phyloP scores from a whole-genome alignment of 2,329 filamentous ascomycete genomes.

The Periconia digitata region DNA sequence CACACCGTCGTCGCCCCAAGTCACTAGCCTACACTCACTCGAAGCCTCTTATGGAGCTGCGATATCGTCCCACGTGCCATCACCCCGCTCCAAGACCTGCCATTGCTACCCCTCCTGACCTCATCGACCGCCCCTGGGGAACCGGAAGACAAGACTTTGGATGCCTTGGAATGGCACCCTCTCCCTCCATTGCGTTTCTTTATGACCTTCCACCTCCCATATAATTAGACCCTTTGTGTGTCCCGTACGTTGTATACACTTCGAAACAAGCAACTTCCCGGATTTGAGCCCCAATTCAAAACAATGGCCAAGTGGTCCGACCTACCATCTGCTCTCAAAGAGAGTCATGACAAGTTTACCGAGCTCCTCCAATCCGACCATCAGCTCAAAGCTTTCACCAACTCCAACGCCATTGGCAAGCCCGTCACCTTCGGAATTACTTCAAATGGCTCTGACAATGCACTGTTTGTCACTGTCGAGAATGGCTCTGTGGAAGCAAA shows the following conservation, averaged over 20 bases:
- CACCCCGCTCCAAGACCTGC: conserved; percentile 23
- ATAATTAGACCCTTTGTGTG: background rate
- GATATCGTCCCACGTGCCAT: conserved; percentile 26
- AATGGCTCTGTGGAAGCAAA: conserved; percentile 33
- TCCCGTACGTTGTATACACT: background rate
- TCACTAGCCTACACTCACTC: background rate
- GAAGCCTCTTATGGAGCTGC: background rate
- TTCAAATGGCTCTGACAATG: conserved; percentile 35
- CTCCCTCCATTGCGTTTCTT: background rate
- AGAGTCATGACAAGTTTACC: conserved; percentile 32
- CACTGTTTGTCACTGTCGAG: conserved; percentile 35
- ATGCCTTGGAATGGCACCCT: background rate
- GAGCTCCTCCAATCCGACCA: conserved; percentile 36
- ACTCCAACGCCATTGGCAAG: conserved; percentile 36
- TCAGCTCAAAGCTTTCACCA: conserved; percentile 40
- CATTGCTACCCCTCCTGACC: conserved; percentile 2
- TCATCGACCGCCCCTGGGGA: background rate
- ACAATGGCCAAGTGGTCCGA: conserved; percentile 38
- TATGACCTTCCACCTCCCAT: background rate
- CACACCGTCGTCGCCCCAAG: background rate
- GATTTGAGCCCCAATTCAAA: no score
- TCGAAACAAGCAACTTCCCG: no score
- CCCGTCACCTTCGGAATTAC: conserved; percentile 39
- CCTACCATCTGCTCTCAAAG: conserved; percentile 33
- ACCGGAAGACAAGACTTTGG: background rate